These are phyloP conservation scores for Fraxinus pennsylvanica DNA, from an alignment of 257 asterid genomes.

Conservation along the genomic window DNA sequence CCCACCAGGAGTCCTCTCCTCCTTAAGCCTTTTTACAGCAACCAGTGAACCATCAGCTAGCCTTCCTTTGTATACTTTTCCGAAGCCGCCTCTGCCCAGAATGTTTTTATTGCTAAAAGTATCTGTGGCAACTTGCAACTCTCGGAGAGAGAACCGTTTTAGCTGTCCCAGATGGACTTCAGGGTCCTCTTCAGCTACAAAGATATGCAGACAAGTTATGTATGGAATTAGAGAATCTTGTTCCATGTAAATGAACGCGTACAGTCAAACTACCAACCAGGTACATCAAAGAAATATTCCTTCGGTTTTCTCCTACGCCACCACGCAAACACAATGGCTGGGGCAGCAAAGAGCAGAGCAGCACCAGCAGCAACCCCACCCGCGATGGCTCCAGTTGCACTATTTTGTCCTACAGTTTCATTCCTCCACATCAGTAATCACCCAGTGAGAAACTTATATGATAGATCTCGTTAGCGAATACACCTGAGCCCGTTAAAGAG, in stretches of 20 bases:
- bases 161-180: conserved; percentile 60
- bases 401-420: conserved; percentile 41
- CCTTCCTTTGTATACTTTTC: conserved; percentile 58
- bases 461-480: too few relatives aligned
- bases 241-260: not conserved
- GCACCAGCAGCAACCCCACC: conserved; percentile 68
- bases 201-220: conserved; percentile 8
- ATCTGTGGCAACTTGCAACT: conserved; percentile 58
- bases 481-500: too few relatives aligned
- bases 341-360: conserved; percentile 56
- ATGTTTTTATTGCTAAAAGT: conserved; percentile 55
- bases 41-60: conserved; percentile 56
- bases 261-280: conserved; percentile 34
- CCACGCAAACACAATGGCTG: conserved; percentile 61
- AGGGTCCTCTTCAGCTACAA: conserved; percentile 59
- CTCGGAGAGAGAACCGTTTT: conserved; percentile 52
- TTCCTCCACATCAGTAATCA: not conserved
- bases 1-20: conserved; percentile 64
- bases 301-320: conserved; percentile 57
- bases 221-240: not conserved
- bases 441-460: not conserved
- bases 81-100: conserved; percentile 60
- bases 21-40: conserved; percentile 56
- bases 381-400: conserved; percentile 57
- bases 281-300: conserved; percentile 57